Evolutionary conservation across 2,329 filamentous ascomycete species (phyloP).

Genomic region (Diaporthe longicolla): DNA sequence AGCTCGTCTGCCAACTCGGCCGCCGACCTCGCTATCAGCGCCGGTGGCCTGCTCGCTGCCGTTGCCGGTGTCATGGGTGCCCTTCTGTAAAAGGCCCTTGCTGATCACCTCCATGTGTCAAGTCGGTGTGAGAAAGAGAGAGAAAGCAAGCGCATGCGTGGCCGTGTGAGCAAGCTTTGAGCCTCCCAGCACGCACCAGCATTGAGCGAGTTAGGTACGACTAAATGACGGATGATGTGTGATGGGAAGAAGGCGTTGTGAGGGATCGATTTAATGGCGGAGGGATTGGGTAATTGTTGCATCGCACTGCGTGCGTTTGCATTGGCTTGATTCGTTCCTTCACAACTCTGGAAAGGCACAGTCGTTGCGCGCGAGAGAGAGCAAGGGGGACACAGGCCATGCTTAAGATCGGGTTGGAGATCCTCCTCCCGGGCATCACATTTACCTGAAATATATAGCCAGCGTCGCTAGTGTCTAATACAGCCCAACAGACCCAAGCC

Average conservation of each 20-base stretch:
- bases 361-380: background rate
- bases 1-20: conserved; percentile 38
- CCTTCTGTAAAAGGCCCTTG: conserved; percentile 46
- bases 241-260: background rate
- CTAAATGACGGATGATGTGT: conserved; percentile 14
- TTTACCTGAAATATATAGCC: conserved; percentile 36
- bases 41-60: conserved; percentile 50
- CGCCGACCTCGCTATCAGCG: conserved; percentile 45
- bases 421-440: conserved; percentile 1
- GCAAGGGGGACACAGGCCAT: background rate
- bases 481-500: background rate
- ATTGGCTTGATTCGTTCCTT: conserved; percentile 7
- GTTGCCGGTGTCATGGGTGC: conserved; percentile 52
- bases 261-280: conserved; percentile 21
- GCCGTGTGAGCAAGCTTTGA: background rate
- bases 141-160: too few relatives aligned
- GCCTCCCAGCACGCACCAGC: background rate
- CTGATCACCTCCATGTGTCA: too few relatives aligned
- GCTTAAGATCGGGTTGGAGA: conserved; percentile 12
- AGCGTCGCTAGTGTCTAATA: conserved; percentile 38
- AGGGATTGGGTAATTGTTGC: conserved; percentile 19
- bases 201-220: conserved; percentile 1
- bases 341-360: conserved; percentile 3
- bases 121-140: background rate
- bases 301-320: conserved; percentile 13